A percentile compares a stretch with the other conserved stretches of the same genome.
Conservation (phyloP, 441 rosid genomes). For the Brassica balearica region DNA sequence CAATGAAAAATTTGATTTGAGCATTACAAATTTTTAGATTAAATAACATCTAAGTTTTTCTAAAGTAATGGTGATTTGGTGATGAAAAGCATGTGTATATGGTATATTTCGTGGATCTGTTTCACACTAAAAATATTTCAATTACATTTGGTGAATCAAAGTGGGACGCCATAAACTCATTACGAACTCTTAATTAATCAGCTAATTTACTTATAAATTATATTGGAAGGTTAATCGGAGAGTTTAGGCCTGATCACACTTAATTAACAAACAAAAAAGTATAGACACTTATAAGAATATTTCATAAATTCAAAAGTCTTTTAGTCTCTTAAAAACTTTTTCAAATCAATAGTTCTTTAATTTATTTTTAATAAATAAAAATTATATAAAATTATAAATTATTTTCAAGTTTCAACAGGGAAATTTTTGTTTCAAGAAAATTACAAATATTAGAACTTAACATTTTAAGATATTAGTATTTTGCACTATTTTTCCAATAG, state of each 20-base stretch:
- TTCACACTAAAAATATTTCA: background rate
- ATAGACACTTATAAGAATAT: background rate
- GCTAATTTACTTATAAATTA: background rate
- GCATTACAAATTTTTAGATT: background rate
- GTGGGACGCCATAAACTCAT: background rate
- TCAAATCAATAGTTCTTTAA: background rate
- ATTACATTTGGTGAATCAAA: background rate
- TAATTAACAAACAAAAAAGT: background rate
- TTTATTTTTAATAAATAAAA: background rate
- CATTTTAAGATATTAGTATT: background rate
- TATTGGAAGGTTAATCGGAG: background rate
- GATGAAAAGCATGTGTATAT: background rate
- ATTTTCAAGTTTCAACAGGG: background rate
- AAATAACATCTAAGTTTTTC: conserved; percentile 1
- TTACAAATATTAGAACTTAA: background rate
- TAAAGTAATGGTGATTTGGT: background rate
- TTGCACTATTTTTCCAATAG: background rate
- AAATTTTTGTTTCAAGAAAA: background rate
- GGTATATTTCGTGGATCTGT: conserved; percentile 3
- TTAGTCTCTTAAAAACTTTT: background rate
- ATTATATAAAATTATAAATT: background rate
- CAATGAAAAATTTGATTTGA: background rate
- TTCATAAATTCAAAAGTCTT: background rate
- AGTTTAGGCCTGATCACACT: background rate
- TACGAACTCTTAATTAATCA: background rate